A percentile compares a stretch with the other conserved stretches of the same genome.
These are phyloP conservation scores for Aspergillus saccharolyticus DNA, from an alignment of 495 filamentous ascomycete genomes.

Conservation along the genomic window DNA sequence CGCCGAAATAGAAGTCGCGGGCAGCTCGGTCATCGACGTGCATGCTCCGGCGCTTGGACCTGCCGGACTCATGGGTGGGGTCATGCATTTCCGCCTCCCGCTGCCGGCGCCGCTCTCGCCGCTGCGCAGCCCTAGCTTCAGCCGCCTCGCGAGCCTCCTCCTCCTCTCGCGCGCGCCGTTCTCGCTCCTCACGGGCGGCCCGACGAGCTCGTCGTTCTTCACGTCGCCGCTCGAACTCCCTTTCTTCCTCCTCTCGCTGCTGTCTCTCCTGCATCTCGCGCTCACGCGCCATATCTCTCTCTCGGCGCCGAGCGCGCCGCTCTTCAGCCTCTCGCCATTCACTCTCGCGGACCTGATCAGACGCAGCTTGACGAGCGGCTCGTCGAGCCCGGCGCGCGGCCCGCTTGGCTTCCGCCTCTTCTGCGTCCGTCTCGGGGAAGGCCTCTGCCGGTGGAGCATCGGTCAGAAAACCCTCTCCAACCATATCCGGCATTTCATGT, in stretches of 20 bases:
- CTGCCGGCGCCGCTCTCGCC: slow-evolving; percentile 36
- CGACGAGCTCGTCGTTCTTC: slow-evolving; percentile 44
- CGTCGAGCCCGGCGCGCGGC: slow-evolving; percentile 42
- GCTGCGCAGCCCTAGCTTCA: slow-evolving; percentile 37
- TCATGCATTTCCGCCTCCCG: slow-evolving; percentile 36
- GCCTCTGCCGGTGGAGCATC: slow-evolving; percentile 32
- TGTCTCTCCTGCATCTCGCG: slow-evolving; percentile 38
- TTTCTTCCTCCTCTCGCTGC: slow-evolving; percentile 46
- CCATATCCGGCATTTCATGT: slow-evolving; percentile 37
- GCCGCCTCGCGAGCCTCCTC: slow-evolving; percentile 41
- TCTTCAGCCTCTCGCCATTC: slow-evolving; percentile 44
- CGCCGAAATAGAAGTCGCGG: slow-evolving; percentile 19
- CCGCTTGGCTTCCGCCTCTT: slow-evolving; percentile 48
- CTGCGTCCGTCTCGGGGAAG: slow-evolving; percentile 42
- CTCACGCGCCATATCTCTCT: slow-evolving; percentile 35
- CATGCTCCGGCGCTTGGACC: slow-evolving; percentile 31
- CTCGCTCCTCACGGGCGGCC: slow-evolving; percentile 46
- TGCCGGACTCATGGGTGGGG: slow-evolving; percentile 18
- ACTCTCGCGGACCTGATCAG: slow-evolving; percentile 31
- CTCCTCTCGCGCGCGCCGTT: slow-evolving; percentile 44
- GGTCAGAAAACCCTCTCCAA: slow-evolving; percentile 41
- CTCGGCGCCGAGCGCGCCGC: slow-evolving; percentile 35
- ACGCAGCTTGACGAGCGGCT: slow-evolving; percentile 32
- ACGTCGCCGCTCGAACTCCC: slow-evolving; percentile 33
- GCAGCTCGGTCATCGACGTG: slow-evolving; percentile 27